Evolutionary conservation across 306 rosid genomes (phyloP).

Genomic region (Betula pendula): DNA sequence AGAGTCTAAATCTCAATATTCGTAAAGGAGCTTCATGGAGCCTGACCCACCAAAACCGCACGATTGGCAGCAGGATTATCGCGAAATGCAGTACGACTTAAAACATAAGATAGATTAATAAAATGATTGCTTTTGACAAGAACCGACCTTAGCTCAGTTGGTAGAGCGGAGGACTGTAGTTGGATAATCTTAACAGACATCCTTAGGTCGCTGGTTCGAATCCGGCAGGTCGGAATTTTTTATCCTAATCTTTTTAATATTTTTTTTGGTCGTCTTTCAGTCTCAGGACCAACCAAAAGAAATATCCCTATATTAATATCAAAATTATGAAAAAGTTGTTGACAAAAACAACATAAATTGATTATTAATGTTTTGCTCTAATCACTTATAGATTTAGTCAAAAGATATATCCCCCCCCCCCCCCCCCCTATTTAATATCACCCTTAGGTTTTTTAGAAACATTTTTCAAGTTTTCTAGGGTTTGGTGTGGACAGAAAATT

Average conservation of each 20-base stretch:
- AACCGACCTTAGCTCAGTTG: conserved; percentile 21
- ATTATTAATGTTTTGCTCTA: no score
- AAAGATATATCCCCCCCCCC: no score
- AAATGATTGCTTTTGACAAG: accelerated
- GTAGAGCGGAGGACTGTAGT: conserved; percentile 22
- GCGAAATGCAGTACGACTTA: not conserved
- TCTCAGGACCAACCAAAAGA: not conserved
- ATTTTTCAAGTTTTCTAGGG: no score
- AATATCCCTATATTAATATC: no score
- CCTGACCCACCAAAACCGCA: not conserved
- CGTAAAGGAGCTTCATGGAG: not conserved
- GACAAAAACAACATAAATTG: no score
- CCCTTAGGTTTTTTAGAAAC: no score
- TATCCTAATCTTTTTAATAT: not conserved
- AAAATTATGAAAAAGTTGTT: no score
- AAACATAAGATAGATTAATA: no score
- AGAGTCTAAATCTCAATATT: not conserved
- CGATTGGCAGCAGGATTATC: not conserved
- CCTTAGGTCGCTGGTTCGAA: conserved; percentile 21
- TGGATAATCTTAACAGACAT: not conserved
- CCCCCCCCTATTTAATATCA: no score
- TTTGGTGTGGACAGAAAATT: no score
- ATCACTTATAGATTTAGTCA: no score
- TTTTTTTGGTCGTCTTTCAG: not conserved
- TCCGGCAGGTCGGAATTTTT: conserved; percentile 7